A percentile compares a stretch with the other conserved stretches of the same genome.
These are phyloP conservation scores for Dispira simplex DNA, from an alignment of 192 early-diverging fungal species.

Conservation along the genomic window DNA sequence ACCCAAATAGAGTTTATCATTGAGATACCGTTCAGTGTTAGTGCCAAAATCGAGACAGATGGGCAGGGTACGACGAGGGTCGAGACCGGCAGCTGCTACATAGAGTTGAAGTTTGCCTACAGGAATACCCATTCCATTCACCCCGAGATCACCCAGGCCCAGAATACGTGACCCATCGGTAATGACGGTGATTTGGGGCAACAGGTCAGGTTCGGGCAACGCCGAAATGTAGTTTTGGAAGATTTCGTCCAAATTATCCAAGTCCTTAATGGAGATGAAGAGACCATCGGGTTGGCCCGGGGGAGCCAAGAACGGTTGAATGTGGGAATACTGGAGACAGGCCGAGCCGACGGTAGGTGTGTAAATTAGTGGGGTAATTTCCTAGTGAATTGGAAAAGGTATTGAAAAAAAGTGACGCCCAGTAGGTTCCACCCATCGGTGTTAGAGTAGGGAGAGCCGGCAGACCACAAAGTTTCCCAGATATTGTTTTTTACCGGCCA, in stretches of 20 bases:
- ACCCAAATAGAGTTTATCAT: slow-evolving; percentile 86
- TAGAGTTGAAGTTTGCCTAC: slow-evolving; percentile 93
- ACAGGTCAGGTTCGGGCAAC: slow-evolving; percentile 31
- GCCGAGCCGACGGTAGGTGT: slow-evolving; percentile 74
- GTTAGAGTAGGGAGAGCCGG: no score
- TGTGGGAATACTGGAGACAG: slow-evolving; percentile 76
- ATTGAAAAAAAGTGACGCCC: no score
- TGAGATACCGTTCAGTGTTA: slow-evolving; percentile 61
- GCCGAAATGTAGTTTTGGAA: slow-evolving; percentile 63
- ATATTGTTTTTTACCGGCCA: no score
- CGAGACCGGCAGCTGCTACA: slow-evolving; percentile 68
- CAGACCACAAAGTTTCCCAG: no score
- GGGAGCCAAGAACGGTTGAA: slow-evolving; percentile 70
- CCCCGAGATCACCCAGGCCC: slow-evolving; percentile 86
- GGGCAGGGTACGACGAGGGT: slow-evolving; percentile 74
- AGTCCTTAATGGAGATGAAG: slow-evolving; percentile 64
- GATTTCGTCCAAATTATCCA: slow-evolving; percentile 56
- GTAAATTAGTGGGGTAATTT: slow-evolving; percentile 66
- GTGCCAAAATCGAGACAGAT: slow-evolving; percentile 88
- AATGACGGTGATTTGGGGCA: slow-evolving; percentile 80
- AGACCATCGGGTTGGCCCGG: slow-evolving; percentile 68
- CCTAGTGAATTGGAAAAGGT: slow-evolving; percentile 20
- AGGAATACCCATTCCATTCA: slow-evolving; percentile 92
- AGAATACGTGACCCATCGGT: slow-evolving; percentile 91
- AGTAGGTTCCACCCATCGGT: no score